Base-by-base conservation (phyloP, 164 flowering plant species). In the Aristolochia fimbriata region DNA sequence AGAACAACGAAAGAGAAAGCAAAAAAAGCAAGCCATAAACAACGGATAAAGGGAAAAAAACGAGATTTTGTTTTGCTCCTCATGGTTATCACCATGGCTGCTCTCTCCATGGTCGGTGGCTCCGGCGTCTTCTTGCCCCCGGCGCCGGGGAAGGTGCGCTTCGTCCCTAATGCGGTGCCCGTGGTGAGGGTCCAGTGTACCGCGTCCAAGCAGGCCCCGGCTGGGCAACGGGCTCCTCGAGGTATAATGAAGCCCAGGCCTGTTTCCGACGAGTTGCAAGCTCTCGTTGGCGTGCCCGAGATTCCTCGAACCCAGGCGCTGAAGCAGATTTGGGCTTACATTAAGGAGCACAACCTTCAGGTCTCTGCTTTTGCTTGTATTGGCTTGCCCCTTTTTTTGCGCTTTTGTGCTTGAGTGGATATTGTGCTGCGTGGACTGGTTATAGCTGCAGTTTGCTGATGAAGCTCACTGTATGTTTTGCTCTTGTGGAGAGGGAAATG, bases 291-390 rank as follows among this genome's bases (percentile, higher is more conserved):
- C 9, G 82, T 72, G 12, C 55, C 88, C 2, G 98, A 87, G 75
- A 82, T 89, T 57, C 77, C 97, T 53, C 82, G 97, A 14, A 84
- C 98, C n/a, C 87, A 84, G 65, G 96, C 87, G 11, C 87, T 89
- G 52, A 89, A 92, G 77, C 76, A 55, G 62, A 87, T 92, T 70
- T 89, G 96, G 98, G 95, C 89, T 58, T 73, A 92, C 70, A 92
- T 92, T 70, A 92, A 89, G 70, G 63, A 78, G 47, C 73, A 85
- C 72, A 77, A 85, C 66, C 96, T 91, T 69, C 96, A 88, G 91
- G 98, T 91, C 37, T 41, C 25, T 24, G 58, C 20, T 15, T 31
- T 11, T 37, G 2, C 20, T 30, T 30, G 2, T 11, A 16, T 14
- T 0, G n/a, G 57, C 23, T 53, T 27, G 30, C 30, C 5, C 30